Base-by-base conservation (phyloP, 2,329 filamentous ascomycete genomes). In the Penicillium nordicum region DNA sequence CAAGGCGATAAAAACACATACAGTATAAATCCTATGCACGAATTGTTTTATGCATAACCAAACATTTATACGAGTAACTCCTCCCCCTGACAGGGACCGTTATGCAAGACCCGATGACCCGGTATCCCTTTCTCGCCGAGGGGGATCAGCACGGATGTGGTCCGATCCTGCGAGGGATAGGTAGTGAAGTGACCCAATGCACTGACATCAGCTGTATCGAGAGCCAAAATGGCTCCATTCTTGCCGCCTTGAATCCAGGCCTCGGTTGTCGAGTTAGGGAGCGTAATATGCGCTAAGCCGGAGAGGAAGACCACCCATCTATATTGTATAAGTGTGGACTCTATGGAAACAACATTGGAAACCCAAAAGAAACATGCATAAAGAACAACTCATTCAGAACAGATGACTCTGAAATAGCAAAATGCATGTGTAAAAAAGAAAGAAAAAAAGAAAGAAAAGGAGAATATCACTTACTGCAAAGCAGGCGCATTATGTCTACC, bases 401-500 rank as follows among this genome's bases (percentile, higher is more conserved):
- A 1, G 16, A 23, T 46, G 16, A 29, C n/a, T n/a, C 9, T 18
- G 18, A 34, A 34, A 46, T 25, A 25, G 8, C 42, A 14, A 21
- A 45, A 32, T 10, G 52, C 36, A 25, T 16, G 47, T 21, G 18
- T 34, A 6, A 34, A 16, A 16, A 7, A 16, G 14, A 18, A 18
- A 18, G 18, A 18, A 18, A 6, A 6, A 16, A 34, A 34, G 7
- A 7, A 16, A 14, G 4, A 34, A 16, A 7, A 7, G 32, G 4
- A 34, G 2, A 34, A 34, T 48, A 32, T 29, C 23, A 67, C 74
- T 53, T 64, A 79, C 77, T 79, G 78, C 18, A 69, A 65, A 2
- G 62, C 58, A 16, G 78, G 78, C 2, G 77, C 76, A 59, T 74
- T 75, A 52, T 80, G 78, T 44, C 70, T 57, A 1, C 75, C 78